Evolutionary conservation across 2,329 filamentous ascomycete genomes (phyloP), one percentile per base, ranked within the genome.

Genomic region (Ceratocystis cubensis): DNA sequence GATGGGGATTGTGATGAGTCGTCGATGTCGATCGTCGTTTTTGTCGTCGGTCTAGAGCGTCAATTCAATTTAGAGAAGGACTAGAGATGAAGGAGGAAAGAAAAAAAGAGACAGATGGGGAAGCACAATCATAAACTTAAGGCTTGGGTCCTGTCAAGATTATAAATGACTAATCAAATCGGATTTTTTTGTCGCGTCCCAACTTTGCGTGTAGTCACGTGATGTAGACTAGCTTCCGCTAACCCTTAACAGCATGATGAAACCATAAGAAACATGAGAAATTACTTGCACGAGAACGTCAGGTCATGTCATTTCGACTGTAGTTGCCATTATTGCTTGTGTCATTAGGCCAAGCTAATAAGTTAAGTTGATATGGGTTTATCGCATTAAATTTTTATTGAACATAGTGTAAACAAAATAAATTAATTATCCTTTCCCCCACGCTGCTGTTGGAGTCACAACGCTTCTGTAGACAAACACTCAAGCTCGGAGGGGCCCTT

Each of bases 61-160:
- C 44, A 44, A 46, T 63, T 48, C 22, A 13, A 48, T 63, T 33
- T n/a, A 22, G 28, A 22, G 22, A 22, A 48, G 22, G 28, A 57
- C 17, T 46, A 20, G 41, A 44, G 44, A 46, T 57, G 63, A 59
- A 59, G 63, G 33, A 65, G 50, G 63, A 20, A 65, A 57, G 48
- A 57, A 57, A 57, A 56, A 28, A 65, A 10, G 17, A 41, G 45
- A 45, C 28, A 25, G 61, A 48, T 7, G 37, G 61, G 37, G 61
- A 30, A 63, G 61, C 61, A 28, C 17, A 28, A 10, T 28, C 53
- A 57, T 6, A 33, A 57, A 57, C 53, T 33, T 57, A 57, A 57
- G 22, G 5, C 53, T 33, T 50, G 7, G n/a, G n/a, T n/a, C 22
- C n/a, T n/a, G 37, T 41, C 3, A 41, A 7, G 6, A 7, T 33